Evolutionary conservation across 2,329 filamentous ascomycete species (phyloP), one percentile per base, ranked within the genome.

Genomic region (Zymoseptoria passerinii): DNA sequence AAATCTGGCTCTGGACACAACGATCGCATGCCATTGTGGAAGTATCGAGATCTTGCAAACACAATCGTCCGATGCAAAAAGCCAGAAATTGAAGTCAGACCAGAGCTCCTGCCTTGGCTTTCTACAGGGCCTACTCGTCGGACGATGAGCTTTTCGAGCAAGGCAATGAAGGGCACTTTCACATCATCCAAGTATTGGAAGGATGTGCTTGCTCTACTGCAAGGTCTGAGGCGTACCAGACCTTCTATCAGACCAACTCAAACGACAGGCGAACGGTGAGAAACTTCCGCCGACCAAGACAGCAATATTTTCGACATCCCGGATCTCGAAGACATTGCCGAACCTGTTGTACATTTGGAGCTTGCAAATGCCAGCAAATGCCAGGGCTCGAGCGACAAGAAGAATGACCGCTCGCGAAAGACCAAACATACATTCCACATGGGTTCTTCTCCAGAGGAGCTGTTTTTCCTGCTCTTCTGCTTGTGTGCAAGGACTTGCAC

Each of bases 401-500:
- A 27, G 20, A 52, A n/a, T 20, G 53, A 6, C 8, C 18, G 49
- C 4, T n/a, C 29, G 35, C 53, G 27, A 5, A 49, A 40, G 19
- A 3, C n/a, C 28, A 29, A 44, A 6, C 9, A 40, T 28, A 18
- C 29, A 16, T 19, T 52, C 49, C 28, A 57, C 20, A 28, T 53
- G 20, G 29, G 29, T 18, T 44, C 55, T 28, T 40, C 49, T 8
- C 5, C 23, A 1, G 55, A 53, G 49, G 55, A 57, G 49, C 28
- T 57, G 40, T 57, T 48, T 18, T 53, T 57, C 20, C 35, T 51
- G 20, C 55, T 57, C 28, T 57, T 28, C 50, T 57, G 55, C 50
- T 57, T 57, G 16, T 57, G 16, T 57, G 19, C 55, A 52, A 53
- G 28, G 55, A 57, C 29, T n/a, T 57, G 10, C 55, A 57, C 10